Evolutionary conservation across 202 grass and related monocot genomes (phyloP).

Genomic region (Panicum virgatum): DNA sequence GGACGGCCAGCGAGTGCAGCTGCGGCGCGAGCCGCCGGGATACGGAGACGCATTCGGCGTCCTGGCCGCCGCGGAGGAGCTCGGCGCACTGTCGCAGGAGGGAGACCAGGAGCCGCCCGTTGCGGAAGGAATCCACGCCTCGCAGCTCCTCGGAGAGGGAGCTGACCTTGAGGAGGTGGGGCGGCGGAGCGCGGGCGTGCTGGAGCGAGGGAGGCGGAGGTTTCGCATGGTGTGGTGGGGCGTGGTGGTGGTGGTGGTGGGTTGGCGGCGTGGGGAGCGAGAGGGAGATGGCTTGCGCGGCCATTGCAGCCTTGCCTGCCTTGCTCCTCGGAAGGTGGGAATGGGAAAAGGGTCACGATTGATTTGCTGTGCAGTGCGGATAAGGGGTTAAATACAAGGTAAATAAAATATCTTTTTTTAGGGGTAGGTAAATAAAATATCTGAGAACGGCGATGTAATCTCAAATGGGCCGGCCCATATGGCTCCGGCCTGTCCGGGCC

Average conservation of each 20-base stretch:
- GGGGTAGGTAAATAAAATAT: too few relatives aligned
- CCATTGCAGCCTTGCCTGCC: constrained; percentile 47
- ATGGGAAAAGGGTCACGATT: background rate
- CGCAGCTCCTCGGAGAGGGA: constrained; percentile 42
- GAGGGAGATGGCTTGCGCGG: constrained; percentile 56
- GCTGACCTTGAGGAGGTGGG: background rate
- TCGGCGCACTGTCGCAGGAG: constrained; percentile 59
- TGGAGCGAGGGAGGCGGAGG: constrained; percentile 6
- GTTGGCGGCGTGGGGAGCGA: constrained; percentile 44
- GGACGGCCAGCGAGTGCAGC: constrained; percentile 57
- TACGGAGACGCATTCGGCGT: background rate
- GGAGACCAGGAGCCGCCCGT: constrained; percentile 32
- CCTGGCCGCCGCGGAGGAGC: background rate
- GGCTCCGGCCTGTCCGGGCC: background rate
- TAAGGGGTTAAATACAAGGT: background rate
- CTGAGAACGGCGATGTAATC: background rate
- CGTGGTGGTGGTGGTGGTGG: constrained; percentile 12
- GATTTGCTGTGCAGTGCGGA: background rate
- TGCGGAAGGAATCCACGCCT: constrained; percentile 21
- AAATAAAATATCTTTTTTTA: too few relatives aligned
- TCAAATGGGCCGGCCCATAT: background rate
- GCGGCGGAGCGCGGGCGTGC: background rate
- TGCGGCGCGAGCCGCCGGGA: constrained; percentile 46
- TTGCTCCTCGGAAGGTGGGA: background rate
- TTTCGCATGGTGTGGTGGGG: background rate